These are phyloP conservation scores for Hortiboletus flavorubellus DNA, from an alignment of 768 basidiomycete species.

Conservation along the genomic window DNA sequence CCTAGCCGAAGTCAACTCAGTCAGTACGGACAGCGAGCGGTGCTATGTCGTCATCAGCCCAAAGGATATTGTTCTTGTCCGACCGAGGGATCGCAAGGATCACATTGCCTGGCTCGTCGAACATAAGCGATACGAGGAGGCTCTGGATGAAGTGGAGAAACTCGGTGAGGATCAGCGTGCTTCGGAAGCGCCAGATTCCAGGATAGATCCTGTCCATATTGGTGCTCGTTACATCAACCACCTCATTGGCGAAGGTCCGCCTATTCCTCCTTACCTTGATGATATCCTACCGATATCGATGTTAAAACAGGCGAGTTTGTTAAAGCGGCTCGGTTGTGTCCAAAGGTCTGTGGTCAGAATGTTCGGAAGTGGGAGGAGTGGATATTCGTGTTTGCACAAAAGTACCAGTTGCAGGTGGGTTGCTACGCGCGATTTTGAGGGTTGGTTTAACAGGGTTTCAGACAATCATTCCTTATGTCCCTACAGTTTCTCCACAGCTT, in stretches of 20 bases:
- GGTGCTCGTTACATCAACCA: conserved; percentile 85
- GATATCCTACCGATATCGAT: not conserved
- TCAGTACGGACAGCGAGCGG: conserved; percentile 33
- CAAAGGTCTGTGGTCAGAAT: conserved; percentile 82
- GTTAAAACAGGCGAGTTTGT: conserved; percentile 51
- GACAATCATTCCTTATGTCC: conserved; percentile 88
- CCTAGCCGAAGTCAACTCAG: conserved; percentile 49
- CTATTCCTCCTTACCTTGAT: not conserved
- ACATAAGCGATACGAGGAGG: conserved; percentile 82
- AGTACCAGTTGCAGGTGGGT: conserved; percentile 71
- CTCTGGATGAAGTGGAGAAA: conserved; percentile 74
- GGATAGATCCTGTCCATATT: conserved; percentile 61
- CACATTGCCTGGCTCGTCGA: conserved; percentile 93
- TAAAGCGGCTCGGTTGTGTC: conserved; percentile 79
- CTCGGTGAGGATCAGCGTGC: conserved; percentile 35
- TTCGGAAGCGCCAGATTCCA: conserved; percentile 35
- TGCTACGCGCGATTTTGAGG: not conserved
- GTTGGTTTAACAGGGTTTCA: conserved; percentile 28
- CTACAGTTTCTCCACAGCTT: conserved; percentile 77
- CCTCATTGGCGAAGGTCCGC: conserved; percentile 74
- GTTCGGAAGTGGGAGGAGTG: conserved; percentile 90
- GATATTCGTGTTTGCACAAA: conserved; percentile 88
- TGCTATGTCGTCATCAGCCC: conserved; percentile 87
- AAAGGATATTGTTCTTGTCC: conserved; percentile 81
- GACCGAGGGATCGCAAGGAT: conserved; percentile 82